phyloP scores from a whole-genome alignment of 179 eudicot genomes.

The Spergularia azorica region DNA sequence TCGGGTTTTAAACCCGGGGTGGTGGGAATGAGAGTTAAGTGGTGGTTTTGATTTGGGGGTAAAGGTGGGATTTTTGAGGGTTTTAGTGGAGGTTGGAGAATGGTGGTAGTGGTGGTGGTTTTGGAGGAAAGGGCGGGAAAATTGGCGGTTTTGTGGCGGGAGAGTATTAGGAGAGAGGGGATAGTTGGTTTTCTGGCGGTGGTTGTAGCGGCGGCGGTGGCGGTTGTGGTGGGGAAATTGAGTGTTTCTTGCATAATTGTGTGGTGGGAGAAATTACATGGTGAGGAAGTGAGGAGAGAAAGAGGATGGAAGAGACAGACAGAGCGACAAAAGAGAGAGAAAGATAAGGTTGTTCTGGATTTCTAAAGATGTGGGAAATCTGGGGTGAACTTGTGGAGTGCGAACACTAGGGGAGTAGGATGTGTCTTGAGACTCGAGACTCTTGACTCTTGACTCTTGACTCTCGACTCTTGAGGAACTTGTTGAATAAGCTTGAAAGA shows the following conservation, averaged over 20 bases:
- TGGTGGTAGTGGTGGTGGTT: conserved; percentile 41
- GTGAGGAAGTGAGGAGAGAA: neutral
- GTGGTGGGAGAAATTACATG: neutral
- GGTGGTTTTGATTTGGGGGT: neutral
- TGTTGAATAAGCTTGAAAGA: too few relatives aligned
- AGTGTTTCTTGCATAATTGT: conserved; percentile 56
- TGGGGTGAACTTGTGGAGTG: too few relatives aligned
- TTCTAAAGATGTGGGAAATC: too few relatives aligned
- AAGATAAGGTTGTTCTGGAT: neutral
- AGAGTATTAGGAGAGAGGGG: conserved; percentile 14
- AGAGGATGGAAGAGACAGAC: too few relatives aligned
- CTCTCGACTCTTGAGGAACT: too few relatives aligned
- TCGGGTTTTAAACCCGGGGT: neutral
- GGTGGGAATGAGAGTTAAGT: neutral
- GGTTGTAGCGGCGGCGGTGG: conserved; percentile 21
- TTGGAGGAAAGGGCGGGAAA: conserved; percentile 40
- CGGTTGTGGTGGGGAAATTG: conserved; percentile 37
- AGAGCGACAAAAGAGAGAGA: too few relatives aligned
- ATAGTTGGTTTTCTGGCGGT: conserved; percentile 15
- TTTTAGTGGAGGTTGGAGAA: conserved; percentile 29
- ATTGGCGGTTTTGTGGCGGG: conserved; percentile 27
- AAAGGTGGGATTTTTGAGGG: conserved; percentile 27
- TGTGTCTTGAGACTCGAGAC: too few relatives aligned
- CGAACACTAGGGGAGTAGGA: too few relatives aligned
- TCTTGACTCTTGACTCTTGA: too few relatives aligned